Evolutionary conservation across 495 filamentous ascomycete species (phyloP).

Genomic region (Talaromyces trachyspermus): DNA sequence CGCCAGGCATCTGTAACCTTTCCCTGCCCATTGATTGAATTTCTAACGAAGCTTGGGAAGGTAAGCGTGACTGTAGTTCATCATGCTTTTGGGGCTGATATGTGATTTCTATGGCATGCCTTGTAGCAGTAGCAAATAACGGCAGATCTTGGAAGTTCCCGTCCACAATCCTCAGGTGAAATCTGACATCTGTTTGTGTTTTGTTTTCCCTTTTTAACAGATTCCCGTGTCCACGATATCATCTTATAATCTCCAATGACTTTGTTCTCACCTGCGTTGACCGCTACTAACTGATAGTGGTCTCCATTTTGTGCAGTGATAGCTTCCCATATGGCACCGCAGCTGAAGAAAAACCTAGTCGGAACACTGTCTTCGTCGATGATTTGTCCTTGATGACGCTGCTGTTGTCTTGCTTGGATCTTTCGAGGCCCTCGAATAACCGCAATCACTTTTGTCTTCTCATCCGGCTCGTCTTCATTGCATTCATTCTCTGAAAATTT

Average conservation of each 20-base stretch:
- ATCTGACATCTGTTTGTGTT: background rate
- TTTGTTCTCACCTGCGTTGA: background rate
- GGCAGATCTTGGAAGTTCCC: background rate
- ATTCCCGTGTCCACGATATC: background rate
- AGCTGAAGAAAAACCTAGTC: background rate
- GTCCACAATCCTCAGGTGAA: background rate
- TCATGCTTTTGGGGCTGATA: background rate
- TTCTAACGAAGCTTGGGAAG: background rate
- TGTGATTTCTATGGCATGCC: background rate
- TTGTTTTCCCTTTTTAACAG: background rate
- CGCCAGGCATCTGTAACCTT: background rate
- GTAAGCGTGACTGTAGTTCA: background rate
- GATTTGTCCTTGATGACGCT: background rate
- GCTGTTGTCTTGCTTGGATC: background rate
- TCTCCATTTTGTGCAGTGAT: background rate
- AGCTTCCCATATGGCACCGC: background rate
- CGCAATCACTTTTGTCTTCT: conserved; percentile 2
- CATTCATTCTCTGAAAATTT: background rate
- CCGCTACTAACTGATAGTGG: background rate
- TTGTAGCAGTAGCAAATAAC: background rate
- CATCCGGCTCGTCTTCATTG: background rate
- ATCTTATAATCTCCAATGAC: background rate
- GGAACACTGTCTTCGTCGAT: background rate
- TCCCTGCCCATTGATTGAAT: background rate
- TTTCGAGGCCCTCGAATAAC: background rate